Base-by-base conservation (phyloP, 352 stramenopile species). In the Aphanomyces invadans region DNA sequence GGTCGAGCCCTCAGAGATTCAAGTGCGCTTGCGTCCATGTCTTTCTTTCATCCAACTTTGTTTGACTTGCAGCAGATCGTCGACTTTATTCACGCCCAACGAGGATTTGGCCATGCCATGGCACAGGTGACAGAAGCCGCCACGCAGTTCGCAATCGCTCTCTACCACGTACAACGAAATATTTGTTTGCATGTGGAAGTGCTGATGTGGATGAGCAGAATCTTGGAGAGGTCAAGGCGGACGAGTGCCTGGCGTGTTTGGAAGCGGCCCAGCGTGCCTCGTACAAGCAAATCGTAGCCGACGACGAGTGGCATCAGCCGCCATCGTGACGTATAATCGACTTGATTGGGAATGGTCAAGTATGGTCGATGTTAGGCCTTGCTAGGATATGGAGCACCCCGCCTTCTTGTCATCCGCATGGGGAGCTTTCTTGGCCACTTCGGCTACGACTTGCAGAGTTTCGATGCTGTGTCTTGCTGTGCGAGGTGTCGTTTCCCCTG, bases 61-160 rank as follows among this genome's bases (percentile, higher is more conserved):
- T 53, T 15, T 15, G 12, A n/a, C 15, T 21, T 46, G 19, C 46
- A 62, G 53, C 21, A 19, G 10, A 44, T 62, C 2, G 5, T 62
- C 29, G 21, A 7, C 3, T 62, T 62, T 2, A 26, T 46, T 28
- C 5, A 2, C 7, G 29, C 2, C 4, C 53, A 62, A 3, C 25
- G 26, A 10, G 53, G 29, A 7, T 62, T 62, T 62, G 53, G n/a
- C 53, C 53, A 62, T 48, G 9, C 53, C 21, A n/a, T 49, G 28
- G 26, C n/a, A 9, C 36, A 45, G 46, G 53, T 62, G 15, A 25
- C 23, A 11, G 53, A 62, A 15, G 53, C 32, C 9, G 31, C 53
- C 10, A 46, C 29, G 15, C 53, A 62, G 26, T 46, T 62, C n/a
- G 21, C 39, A 21, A 32, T 62, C 31, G 33, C 53, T 2, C 4